Evolutionary conservation across 306 rosid species (phyloP).

Genomic region (Crotalaria pallida): DNA sequence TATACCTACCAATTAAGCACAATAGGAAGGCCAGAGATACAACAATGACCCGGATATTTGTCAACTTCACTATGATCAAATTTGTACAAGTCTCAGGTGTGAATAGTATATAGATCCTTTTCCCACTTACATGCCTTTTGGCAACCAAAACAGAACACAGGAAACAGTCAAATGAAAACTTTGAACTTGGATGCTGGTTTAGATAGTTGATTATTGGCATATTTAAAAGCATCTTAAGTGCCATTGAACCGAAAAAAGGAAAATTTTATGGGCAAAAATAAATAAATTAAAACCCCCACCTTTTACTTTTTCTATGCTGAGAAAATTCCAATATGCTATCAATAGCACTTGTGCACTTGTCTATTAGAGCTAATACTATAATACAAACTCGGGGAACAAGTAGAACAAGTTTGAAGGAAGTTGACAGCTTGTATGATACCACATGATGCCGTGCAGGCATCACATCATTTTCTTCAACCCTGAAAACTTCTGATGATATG

Average conservation of each 20-base stretch:
- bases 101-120: not conserved
- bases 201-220: not conserved
- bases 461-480: conserved; percentile 9
- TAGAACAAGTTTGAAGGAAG: not conserved
- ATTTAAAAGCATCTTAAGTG: not conserved
- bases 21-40: not conserved
- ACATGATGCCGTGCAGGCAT: not conserved
- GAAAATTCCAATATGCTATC: not conserved
- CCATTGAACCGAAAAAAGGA: not conserved
- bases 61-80: not conserved
- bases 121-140: not conserved
- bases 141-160: not conserved
- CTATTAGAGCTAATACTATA: not conserved
- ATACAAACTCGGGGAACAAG: too few species aligned
- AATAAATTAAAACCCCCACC: not conserved
- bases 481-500: not conserved
- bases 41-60: not conserved
- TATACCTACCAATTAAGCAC: not conserved
- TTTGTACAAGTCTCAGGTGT: not conserved
- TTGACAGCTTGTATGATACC: too few species aligned
- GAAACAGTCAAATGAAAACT: not conserved
- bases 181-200: not conserved
- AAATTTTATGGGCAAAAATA: not conserved
- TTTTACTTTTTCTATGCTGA: not conserved
- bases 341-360: not conserved